Evolutionary conservation across 2,329 filamentous ascomycete genomes (phyloP).

Genomic region (Cytospora chrysosperma): DNA sequence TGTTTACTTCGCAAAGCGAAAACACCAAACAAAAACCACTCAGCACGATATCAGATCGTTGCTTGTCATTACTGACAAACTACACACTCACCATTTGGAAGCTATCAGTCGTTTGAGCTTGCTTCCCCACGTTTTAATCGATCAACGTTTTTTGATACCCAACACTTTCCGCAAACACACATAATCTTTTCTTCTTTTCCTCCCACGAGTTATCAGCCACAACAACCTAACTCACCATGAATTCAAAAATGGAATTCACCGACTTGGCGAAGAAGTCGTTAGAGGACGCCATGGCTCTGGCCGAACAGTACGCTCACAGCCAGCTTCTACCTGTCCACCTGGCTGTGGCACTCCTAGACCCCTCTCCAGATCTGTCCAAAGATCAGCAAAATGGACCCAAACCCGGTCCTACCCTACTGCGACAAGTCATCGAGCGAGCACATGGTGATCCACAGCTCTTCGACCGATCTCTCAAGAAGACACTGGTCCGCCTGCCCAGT

Average conservation of each 20-base stretch:
- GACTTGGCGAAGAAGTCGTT: constrained; percentile 89
- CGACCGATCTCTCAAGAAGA: constrained; percentile 87
- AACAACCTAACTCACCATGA: constrained; percentile 53
- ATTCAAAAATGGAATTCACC: constrained; percentile 84
- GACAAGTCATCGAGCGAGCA: constrained; percentile 90
- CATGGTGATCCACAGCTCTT: constrained; percentile 89
- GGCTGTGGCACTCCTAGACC: constrained; percentile 77
- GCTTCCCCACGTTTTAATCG: neutral
- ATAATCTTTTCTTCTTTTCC: neutral
- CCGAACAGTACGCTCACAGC: constrained; percentile 85
- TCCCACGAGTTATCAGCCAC: neutral
- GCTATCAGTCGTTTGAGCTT: neutral
- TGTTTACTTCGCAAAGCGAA: constrained; percentile 1
- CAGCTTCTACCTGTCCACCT: constrained; percentile 90
- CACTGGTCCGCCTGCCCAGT: constrained; percentile 83
- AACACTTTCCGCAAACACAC: constrained; percentile 6
- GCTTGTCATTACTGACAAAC: neutral
- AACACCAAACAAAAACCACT: neutral
- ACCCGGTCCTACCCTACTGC: constrained; percentile 73
- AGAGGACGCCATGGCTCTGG: constrained; percentile 82
- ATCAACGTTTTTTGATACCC: constrained; percentile 6
- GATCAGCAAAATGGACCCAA: constrained; percentile 78
- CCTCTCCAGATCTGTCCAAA: constrained; percentile 72
- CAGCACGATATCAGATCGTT: constrained; percentile 17
- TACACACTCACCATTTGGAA: neutral